Conservation (phyloP, 2,329 filamentous ascomycete species). For the Furcasterigmium furcatum region DNA sequence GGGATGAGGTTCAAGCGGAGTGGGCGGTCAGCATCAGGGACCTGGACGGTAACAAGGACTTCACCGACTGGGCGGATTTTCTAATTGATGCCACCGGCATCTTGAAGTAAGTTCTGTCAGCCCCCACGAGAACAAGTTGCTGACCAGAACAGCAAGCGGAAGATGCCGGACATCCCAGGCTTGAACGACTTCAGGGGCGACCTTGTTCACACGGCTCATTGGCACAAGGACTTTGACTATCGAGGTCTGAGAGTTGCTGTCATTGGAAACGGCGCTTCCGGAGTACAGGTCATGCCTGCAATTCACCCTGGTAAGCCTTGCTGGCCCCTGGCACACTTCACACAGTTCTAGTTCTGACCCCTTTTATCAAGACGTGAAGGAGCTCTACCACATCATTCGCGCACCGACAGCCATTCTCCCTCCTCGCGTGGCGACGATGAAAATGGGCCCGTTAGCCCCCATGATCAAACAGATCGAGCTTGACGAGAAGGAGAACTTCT, state of each 20-base stretch:
- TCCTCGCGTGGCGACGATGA: slow-evolving; percentile 26
- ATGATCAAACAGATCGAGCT: slow-evolving; percentile 18
- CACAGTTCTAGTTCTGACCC: not conserved
- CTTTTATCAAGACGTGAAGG: slow-evolving; percentile 24
- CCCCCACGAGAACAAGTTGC: slow-evolving; percentile 1
- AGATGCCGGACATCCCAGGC: slow-evolving; percentile 46
- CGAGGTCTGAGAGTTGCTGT: slow-evolving; percentile 49
- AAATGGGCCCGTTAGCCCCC: slow-evolving; percentile 27
- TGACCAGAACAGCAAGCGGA: slow-evolving; percentile 39
- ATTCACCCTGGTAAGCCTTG: slow-evolving; percentile 37
- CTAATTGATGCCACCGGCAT: slow-evolving; percentile 48
- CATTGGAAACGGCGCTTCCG: slow-evolving; percentile 55
- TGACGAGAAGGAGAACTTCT: slow-evolving; percentile 16
- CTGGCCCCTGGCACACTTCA: not conserved
- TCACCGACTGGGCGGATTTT: slow-evolving; percentile 43
- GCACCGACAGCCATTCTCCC: slow-evolving; percentile 39
- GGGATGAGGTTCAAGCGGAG: slow-evolving; percentile 37
- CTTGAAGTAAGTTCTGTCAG: slow-evolving; percentile 39
- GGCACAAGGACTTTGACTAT: slow-evolving; percentile 46
- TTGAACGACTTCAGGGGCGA: slow-evolving; percentile 43
- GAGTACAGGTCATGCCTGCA: slow-evolving; percentile 48
- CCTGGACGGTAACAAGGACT: slow-evolving; percentile 30
- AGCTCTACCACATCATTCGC: slow-evolving; percentile 37
- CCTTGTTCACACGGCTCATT: slow-evolving; percentile 50
- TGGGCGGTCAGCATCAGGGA: slow-evolving; percentile 40